Percentiles rank a stretch among this genome's conserved stretches.
phyloP scores from a whole-genome alignment of 352 stramenopile genomes.

The Phytopythium aichiense region DNA sequence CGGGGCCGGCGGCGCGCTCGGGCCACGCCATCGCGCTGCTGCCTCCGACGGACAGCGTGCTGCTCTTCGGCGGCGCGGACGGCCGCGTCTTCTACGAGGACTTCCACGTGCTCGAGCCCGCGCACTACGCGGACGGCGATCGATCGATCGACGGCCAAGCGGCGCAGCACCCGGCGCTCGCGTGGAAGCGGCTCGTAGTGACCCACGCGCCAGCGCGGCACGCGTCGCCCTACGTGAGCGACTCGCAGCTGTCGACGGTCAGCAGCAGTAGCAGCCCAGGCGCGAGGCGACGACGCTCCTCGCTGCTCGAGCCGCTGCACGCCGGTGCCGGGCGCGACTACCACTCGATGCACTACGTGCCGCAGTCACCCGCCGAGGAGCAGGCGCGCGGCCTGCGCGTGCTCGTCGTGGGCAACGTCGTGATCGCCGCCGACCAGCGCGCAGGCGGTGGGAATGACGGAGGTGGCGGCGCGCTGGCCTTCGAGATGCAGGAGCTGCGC shows the following conservation, averaged over 20 bases:
- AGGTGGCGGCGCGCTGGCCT: conserved; percentile 15
- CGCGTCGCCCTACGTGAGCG: conserved; percentile 9
- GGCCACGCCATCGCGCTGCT: conserved; percentile 61
- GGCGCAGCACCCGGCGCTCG: background rate
- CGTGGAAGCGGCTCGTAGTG: conserved; percentile 34
- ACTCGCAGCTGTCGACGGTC: conserved; percentile 14
- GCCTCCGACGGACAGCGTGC: conserved; percentile 32
- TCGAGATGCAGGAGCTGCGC: conserved; percentile 48
- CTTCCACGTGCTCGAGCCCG: conserved; percentile 49
- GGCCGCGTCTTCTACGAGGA: conserved; percentile 58
- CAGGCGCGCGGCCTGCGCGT: conserved; percentile 35
- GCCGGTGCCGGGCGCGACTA: conserved; percentile 39
- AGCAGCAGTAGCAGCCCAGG: conserved; percentile 7
- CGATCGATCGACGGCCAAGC: background rate
- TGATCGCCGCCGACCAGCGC: conserved; percentile 23
- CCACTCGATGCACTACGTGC: conserved; percentile 75
- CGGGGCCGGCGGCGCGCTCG: conserved; percentile 32
- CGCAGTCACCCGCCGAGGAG: conserved; percentile 30
- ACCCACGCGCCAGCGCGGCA: conserved; percentile 18
- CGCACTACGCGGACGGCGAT: conserved; percentile 12
- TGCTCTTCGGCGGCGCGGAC: conserved; percentile 64
- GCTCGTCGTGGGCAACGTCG: conserved; percentile 59
- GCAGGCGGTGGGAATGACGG: conserved; percentile 7
- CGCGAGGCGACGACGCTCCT: background rate
- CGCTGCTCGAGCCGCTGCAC: conserved; percentile 10